These are phyloP conservation scores for Arabidopsis lyrata DNA, from an alignment of 441 rosid genomes.

Conservation along the genomic window DNA sequence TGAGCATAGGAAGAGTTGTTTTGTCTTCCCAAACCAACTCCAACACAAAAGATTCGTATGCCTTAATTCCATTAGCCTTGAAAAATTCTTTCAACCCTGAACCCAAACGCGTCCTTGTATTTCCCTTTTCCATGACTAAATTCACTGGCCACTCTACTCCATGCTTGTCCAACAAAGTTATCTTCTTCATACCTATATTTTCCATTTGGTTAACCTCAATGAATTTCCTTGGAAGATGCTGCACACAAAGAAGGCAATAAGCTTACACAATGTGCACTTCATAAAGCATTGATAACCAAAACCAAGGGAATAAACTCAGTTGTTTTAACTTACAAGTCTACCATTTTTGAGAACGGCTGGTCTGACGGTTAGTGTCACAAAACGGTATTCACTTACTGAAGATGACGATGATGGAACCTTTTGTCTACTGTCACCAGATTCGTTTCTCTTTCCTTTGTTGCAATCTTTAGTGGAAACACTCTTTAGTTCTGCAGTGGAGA, in stretches of 20 bases:
- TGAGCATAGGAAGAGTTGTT: conserved; percentile 24
- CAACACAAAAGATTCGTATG: conserved; percentile 21
- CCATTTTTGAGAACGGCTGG: not conserved
- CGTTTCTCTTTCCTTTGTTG: not conserved
- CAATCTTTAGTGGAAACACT: not conserved
- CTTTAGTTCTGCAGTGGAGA: conserved; percentile 1
- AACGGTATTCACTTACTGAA: not conserved
- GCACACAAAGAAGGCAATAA: not conserved
- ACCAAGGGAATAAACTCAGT: not conserved
- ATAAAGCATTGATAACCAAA: not conserved
- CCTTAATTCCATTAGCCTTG: conserved; percentile 4
- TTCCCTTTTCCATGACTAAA: not conserved
- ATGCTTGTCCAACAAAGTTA: conserved; percentile 27
- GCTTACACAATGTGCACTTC: not conserved
- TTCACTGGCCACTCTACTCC: conserved; percentile 21
- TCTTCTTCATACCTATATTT: not conserved
- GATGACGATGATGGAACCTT: conserved; percentile 11
- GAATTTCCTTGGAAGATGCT: not conserved
- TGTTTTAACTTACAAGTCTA: conserved; percentile 20
- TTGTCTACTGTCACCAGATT: not conserved
- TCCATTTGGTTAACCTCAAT: not conserved
- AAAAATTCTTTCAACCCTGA: not conserved
- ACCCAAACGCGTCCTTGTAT: conserved; percentile 16
- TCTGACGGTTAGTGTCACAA: conserved; percentile 28
- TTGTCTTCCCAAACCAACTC: conserved; percentile 20